These are phyloP conservation scores for Bryoerythrophyllum caledonicum DNA, from an alignment of 225 moss, liverwort and hornwort species.

Conservation along the genomic window DNA sequence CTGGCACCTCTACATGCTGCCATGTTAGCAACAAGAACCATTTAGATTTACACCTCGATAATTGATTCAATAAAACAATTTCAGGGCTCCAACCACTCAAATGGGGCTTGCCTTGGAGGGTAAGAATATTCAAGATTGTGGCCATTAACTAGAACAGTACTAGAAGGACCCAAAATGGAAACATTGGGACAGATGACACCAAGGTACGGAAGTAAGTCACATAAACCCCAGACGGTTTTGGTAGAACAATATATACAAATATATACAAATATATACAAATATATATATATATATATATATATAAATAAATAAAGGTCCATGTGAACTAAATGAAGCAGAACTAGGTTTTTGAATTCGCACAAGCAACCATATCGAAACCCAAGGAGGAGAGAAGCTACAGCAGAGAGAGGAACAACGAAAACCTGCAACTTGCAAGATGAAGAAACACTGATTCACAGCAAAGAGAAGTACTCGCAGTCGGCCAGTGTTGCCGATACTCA, in stretches of 20 bases:
- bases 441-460: too few relatives aligned
- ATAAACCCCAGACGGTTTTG: background rate
- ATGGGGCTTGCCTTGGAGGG: background rate
- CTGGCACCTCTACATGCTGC: slow-evolving; percentile 33
- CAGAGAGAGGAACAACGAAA: background rate
- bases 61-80: background rate
- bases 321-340: background rate
- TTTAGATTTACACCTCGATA: background rate
- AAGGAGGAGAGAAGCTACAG: background rate
- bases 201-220: too few relatives aligned
- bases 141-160: background rate
- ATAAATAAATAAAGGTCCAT: too few relatives aligned
- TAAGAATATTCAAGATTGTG: background rate
- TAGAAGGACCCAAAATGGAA: background rate
- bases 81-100: background rate
- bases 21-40: background rate
- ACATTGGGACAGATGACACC: background rate
- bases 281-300: too few relatives aligned
- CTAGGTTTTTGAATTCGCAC: too few relatives aligned
- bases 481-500: background rate
- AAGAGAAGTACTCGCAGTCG: too few relatives aligned
- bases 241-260: background rate
- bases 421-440: too few relatives aligned
- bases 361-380: background rate
- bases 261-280: too few relatives aligned